Percentiles rank a stretch among this genome's conserved stretches.
Conservation (phyloP, 441 rosid species). For the Adansonia grandidieri region DNA sequence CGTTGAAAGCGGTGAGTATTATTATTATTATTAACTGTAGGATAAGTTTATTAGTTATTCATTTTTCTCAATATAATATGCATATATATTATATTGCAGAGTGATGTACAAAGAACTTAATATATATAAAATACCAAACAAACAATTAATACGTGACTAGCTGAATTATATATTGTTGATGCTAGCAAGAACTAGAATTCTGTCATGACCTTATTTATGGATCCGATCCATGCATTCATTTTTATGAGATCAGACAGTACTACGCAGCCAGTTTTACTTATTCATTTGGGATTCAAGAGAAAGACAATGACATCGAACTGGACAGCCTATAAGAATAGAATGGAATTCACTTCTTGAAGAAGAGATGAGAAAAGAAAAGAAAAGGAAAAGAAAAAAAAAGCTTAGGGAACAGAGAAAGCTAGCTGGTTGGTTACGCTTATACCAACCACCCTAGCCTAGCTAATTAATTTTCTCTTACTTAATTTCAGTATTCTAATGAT, state of each 20-base stretch:
- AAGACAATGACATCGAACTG: not conserved
- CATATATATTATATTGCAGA: not conserved
- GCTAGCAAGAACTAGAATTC: too few relatives aligned
- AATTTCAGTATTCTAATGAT: constrained; percentile 22
- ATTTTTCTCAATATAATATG: not conserved
- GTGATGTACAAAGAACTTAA: not conserved
- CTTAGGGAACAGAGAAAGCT: not conserved
- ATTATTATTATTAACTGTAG: not conserved
- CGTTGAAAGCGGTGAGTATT: constrained; percentile 44
- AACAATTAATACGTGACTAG: too few relatives aligned
- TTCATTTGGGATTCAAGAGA: not conserved
- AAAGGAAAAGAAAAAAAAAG: too few relatives aligned
- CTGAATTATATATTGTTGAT: too few relatives aligned
- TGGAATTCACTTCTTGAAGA: not conserved
- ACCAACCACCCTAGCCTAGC: too few relatives aligned
- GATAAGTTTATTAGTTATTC: not conserved
- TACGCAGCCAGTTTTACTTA: not conserved
- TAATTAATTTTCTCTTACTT: not conserved
- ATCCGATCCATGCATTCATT: not conserved
- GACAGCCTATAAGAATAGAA: not conserved
- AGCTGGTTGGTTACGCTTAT: not conserved
- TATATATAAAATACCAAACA: not conserved
- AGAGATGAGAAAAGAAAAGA: not conserved
- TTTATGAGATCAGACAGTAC: not conserved
- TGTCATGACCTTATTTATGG: too few relatives aligned